Conservation (phyloP, 257 asterid species). For the Handroanthus guayacan region DNA sequence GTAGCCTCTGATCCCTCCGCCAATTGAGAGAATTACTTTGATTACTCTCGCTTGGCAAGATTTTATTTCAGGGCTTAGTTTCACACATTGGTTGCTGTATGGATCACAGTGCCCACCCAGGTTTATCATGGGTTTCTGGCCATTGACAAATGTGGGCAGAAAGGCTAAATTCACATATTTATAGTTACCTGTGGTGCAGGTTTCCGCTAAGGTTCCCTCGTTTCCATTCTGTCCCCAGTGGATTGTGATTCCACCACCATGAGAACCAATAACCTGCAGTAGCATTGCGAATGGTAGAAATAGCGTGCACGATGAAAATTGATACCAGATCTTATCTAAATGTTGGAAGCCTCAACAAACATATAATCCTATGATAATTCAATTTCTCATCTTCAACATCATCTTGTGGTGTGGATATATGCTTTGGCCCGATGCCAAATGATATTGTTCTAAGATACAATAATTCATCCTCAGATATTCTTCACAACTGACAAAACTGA, state of each 20-base stretch:
- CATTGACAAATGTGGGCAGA: constrained; percentile 59
- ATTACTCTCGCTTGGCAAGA: constrained; percentile 57
- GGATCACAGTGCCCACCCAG: constrained; percentile 76
- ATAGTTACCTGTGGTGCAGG: constrained; percentile 62
- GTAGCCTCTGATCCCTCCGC: constrained; percentile 63
- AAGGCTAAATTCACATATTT: constrained; percentile 55
- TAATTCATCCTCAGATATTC: constrained; percentile 7
- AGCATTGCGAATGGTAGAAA: too few species aligned
- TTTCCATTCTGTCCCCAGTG: constrained; percentile 73
- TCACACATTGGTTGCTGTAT: constrained; percentile 44
- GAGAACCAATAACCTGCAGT: constrained; percentile 26
- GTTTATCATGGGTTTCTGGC: constrained; percentile 55
- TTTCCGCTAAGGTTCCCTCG: constrained; percentile 60
- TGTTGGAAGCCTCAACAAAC: too few species aligned
- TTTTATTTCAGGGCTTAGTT: constrained; percentile 50
- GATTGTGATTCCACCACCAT: constrained; percentile 62
- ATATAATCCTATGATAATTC: too few species aligned
- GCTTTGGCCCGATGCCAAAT: not conserved
- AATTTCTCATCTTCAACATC: too few species aligned
- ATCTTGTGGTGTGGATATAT: not conserved
- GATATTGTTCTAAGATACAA: constrained; percentile 8
- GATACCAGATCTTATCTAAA: too few species aligned
- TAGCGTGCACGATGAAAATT: too few species aligned
- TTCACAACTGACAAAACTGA: constrained; percentile 31
- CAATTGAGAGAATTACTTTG: constrained; percentile 62